Percentiles rank a stretch among this genome's conserved stretches.
phyloP scores from a whole-genome alignment of 495 filamentous ascomycete genomes.

The Xylaria flabelliformis region DNA sequence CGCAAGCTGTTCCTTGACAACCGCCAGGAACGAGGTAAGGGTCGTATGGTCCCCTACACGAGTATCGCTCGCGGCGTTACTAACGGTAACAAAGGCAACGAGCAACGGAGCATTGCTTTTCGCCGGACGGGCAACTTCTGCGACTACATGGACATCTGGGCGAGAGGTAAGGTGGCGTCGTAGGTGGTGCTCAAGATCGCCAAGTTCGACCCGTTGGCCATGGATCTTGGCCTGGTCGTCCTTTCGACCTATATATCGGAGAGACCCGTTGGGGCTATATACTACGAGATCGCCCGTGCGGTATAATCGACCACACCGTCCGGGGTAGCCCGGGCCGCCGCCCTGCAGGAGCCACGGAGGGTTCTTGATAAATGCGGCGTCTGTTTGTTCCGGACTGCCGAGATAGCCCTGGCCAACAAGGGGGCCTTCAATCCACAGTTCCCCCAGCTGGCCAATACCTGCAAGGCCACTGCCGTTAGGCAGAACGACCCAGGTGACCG shows the following conservation, averaged over 20 bases:
- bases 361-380: constrained; percentile 35
- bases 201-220: constrained; percentile 52
- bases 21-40: constrained; percentile 32
- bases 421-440: constrained; percentile 30
- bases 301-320: constrained; percentile 35
- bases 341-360: constrained; percentile 21
- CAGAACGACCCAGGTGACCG: constrained; percentile 37
- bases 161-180: neutral
- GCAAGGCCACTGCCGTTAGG: constrained; percentile 41
- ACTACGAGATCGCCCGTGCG: constrained; percentile 48
- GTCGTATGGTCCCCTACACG: constrained; percentile 30
- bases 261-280: constrained; percentile 45
- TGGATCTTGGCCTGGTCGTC: constrained; percentile 54
- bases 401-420: constrained; percentile 59
- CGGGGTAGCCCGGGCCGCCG: too few species aligned
- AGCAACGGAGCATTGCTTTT: constrained; percentile 19
- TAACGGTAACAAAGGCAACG: too few species aligned
- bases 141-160: constrained; percentile 26
- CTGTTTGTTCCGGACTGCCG: constrained; percentile 31
- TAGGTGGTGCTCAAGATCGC: constrained; percentile 49
- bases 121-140: constrained; percentile 31
- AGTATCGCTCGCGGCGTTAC: too few species aligned
- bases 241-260: constrained; percentile 47
- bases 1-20: neutral
- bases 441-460: constrained; percentile 43